Evolutionary conservation across 2,329 filamentous ascomycete species (phyloP), one percentile per base, ranked within the genome.

Genomic region (Aspergillus sergii): DNA sequence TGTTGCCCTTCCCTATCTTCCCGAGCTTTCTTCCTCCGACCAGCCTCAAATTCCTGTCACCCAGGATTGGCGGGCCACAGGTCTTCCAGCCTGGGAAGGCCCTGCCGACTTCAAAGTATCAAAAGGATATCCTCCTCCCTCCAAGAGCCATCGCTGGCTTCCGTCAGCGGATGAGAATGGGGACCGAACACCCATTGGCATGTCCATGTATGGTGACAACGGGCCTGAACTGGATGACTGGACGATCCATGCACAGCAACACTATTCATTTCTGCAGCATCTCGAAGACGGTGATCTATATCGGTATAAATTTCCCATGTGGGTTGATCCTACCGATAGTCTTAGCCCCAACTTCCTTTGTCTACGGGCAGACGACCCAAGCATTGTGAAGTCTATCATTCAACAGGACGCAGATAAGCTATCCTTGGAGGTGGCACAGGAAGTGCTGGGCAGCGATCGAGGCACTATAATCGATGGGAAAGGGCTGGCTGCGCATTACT

Each of bases 341-440:
- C 80, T 86, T 69, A 85, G 83, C 55, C 81, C 84, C 34, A 85
- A 86, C 67, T 84, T 88, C 65, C 76, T 84, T 48, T 83, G 82
- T 50, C 80, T 88, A 57, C 80, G 82, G 76, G 83, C 84, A n/a
- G 76, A 76, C 34, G 84, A 87, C 67, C 81, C 85, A 50, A 77
- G 79, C n/a, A 72, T 74, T 39, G 79, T 83, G 60, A 76, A 83
- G 16, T 57, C 60, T 5, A 61, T 68, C 41, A 82, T 84, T 3
- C 79, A 83, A 30, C 70, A 79, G 3, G 76, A 63, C 77, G 79
- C 79, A 48, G 74, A 73, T 39, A 77, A 80, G 57, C 60, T 74
- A 59, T 77, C 80, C 0, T 73, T 76, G 58, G 72, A 74, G 30
- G 76, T 81, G 7, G 23, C 50, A n/a, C 43, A 32, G 12, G 36